Evolutionary conservation across 495 filamentous ascomycete genomes (phyloP).

Genomic region (Aspergillus hancockii): DNA sequence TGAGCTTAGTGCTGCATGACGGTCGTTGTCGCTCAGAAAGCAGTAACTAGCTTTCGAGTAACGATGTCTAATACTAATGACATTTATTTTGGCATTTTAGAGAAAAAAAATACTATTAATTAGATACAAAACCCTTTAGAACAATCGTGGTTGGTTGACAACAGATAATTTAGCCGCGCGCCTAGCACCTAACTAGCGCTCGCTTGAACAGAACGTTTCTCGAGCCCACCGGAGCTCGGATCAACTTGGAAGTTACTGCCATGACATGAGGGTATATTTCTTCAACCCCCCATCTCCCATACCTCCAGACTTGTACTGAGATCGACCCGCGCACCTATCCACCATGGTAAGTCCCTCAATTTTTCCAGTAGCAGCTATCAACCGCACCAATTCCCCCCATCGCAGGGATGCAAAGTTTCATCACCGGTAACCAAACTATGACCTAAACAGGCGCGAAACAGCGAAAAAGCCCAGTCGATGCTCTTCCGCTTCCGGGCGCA

Average conservation of each 20-base stretch:
- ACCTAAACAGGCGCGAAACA: constrained; percentile 68
- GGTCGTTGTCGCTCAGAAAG: too few species aligned
- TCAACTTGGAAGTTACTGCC: constrained; percentile 17
- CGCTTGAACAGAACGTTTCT: constrained; percentile 23
- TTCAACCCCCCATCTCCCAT: constrained; percentile 20
- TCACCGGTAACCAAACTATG: constrained; percentile 15
- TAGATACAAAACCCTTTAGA: background rate
- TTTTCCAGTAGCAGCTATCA: background rate
- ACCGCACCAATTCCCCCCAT: background rate
- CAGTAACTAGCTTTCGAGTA: too few species aligned
- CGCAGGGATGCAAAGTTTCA: background rate
- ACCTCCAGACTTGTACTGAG: constrained; percentile 12
- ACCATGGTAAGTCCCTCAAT: constrained; percentile 38
- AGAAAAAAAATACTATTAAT: too few species aligned
- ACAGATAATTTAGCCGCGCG: constrained; percentile 27
- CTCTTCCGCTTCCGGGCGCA: constrained; percentile 99
- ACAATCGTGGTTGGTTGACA: background rate
- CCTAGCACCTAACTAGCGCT: constrained; percentile 15
- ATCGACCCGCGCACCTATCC: constrained; percentile 19
- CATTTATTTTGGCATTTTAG: too few species aligned
- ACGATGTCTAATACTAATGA: too few species aligned
- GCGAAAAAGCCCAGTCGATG: constrained; percentile 99
- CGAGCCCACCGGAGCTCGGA: constrained; percentile 24
- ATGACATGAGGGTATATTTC: constrained; percentile 10
- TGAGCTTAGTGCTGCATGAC: too few species aligned